Evolutionary conservation across 1,139 yeast genomes (phyloP).

Genomic region (Hyphopichia buzzinii): DNA sequence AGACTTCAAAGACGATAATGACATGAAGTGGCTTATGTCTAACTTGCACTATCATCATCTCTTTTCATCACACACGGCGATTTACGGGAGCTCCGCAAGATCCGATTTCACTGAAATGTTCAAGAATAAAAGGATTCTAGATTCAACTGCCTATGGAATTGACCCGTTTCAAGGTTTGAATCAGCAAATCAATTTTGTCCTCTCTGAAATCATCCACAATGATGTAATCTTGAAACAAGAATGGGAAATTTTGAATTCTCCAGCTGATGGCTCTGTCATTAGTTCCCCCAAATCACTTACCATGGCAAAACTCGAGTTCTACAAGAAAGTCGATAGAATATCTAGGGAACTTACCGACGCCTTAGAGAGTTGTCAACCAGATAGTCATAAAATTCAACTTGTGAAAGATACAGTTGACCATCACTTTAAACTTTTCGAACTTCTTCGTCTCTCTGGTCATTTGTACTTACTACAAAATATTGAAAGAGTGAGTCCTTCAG

Average conservation of each 20-base stretch:
- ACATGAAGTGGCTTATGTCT: slow-evolving; percentile 17
- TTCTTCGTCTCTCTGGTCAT: slow-evolving; percentile 4
- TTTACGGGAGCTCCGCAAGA: slow-evolving; percentile 16
- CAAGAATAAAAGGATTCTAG: slow-evolving; percentile 9
- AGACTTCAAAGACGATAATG: slow-evolving; percentile 17
- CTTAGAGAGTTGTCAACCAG: slow-evolving; percentile 9
- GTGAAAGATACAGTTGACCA: slow-evolving; percentile 7
- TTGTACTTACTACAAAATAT: slow-evolving; percentile 9
- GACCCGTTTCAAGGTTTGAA: slow-evolving; percentile 23
- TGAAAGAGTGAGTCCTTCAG: slow-evolving; percentile 8
- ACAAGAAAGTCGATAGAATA: slow-evolving; percentile 4
- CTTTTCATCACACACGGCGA: slow-evolving; percentile 15
- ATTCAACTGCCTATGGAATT: slow-evolving; percentile 14
- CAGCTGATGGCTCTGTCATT: slow-evolving; percentile 4
- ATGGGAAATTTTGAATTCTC: slow-evolving; percentile 2
- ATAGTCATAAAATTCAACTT: slow-evolving; percentile 6
- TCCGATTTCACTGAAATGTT: slow-evolving; percentile 8
- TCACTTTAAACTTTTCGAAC: slow-evolving; percentile 5
- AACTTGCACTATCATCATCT: slow-evolving; percentile 23
- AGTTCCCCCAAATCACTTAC: not conserved
- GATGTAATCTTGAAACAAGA: slow-evolving; percentile 14
- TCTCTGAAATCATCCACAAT: slow-evolving; percentile 15
- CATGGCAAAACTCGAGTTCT: slow-evolving; percentile 1
- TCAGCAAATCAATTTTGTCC: slow-evolving; percentile 15
- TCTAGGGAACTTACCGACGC: slow-evolving; percentile 4